Evolutionary conservation across 73 alveolate species (phyloP).

Genomic region (Stentor coeruleus): DNA sequence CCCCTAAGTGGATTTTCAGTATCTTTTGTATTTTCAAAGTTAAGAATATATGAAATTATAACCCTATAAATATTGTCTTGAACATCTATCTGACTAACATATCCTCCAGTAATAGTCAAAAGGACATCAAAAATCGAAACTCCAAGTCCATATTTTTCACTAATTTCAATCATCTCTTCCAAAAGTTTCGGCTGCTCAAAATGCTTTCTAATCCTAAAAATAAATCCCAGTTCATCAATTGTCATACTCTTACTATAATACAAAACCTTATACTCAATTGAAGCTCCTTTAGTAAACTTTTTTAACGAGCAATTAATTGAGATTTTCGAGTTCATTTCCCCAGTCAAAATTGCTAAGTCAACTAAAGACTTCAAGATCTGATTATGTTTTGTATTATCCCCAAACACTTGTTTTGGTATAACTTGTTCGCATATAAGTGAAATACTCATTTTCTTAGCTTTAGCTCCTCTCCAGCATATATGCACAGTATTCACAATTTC

Average conservation of each 20-base stretch:
- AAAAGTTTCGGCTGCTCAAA: background rate
- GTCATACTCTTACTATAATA: background rate
- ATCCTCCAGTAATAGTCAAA: background rate
- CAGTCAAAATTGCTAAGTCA: background rate
- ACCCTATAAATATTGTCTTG: background rate
- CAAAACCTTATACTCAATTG: background rate
- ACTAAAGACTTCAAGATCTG: background rate
- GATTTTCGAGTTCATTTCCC: background rate
- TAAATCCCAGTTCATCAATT: background rate
- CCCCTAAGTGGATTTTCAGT: background rate
- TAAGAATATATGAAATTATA: background rate
- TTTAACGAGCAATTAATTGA: background rate
- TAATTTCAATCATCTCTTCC: background rate
- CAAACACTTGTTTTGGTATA: background rate
- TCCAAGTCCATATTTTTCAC: constrained; percentile 8
- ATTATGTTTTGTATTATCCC: background rate
- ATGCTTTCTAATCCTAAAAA: background rate
- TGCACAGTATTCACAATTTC: background rate
- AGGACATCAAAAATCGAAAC: background rate
- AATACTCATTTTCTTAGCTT: background rate
- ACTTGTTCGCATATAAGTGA: background rate
- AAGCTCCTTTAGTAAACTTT: background rate
- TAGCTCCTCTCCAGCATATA: background rate
- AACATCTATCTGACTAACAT: background rate
- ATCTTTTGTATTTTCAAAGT: background rate